A percentile compares a stretch with the other conserved stretches of the same genome.
phyloP scores from a whole-genome alignment of 2,329 filamentous ascomycete species.

The Ophiocordyceps australis region DNA sequence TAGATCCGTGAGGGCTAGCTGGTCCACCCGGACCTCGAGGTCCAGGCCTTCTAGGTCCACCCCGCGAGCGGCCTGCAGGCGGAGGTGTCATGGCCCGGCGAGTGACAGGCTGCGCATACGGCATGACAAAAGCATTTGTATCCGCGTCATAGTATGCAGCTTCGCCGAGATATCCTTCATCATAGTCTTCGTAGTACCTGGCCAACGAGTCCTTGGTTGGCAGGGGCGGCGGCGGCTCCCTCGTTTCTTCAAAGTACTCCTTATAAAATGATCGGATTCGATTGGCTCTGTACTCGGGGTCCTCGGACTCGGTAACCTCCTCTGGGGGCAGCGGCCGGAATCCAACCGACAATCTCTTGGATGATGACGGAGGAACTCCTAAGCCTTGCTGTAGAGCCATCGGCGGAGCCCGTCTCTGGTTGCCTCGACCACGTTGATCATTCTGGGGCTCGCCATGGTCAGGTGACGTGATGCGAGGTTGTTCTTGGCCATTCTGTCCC shows the following conservation, averaged over 20 bases:
- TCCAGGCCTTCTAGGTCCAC: conserved; percentile 11
- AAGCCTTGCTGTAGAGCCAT: conserved; percentile 15
- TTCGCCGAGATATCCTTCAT: conserved; percentile 51
- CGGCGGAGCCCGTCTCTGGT: conserved; percentile 9
- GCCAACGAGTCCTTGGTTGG: conserved; percentile 8
- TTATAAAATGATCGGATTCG: conserved; percentile 98
- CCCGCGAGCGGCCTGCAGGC: conserved; percentile 35
- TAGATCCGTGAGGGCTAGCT: conserved; percentile 22
- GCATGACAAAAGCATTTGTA: conserved; percentile 55
- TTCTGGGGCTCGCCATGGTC: conserved; percentile 15
- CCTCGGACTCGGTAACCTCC: conserved; percentile 61
- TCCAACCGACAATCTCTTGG: conserved; percentile 45
- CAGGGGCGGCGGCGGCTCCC: conserved; percentile 24
- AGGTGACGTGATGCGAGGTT: conserved; percentile 12
- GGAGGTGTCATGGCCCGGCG: conserved; percentile 94
- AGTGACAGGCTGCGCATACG: conserved; percentile 69
- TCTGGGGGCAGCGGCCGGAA: conserved; percentile 78
- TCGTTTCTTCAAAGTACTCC: conserved; percentile 90
- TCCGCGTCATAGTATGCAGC: conserved; percentile 48
- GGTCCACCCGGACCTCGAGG: conserved; percentile 7
- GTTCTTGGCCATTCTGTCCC: too few species aligned
- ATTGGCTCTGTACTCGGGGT: conserved; percentile 87
- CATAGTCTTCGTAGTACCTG: conserved; percentile 60
- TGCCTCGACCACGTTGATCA: conserved; percentile 15
- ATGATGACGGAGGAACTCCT: conserved; percentile 34